phyloP scores from a whole-genome alignment of 345 rosid genomes.

The Noccaea caerulescens region DNA sequence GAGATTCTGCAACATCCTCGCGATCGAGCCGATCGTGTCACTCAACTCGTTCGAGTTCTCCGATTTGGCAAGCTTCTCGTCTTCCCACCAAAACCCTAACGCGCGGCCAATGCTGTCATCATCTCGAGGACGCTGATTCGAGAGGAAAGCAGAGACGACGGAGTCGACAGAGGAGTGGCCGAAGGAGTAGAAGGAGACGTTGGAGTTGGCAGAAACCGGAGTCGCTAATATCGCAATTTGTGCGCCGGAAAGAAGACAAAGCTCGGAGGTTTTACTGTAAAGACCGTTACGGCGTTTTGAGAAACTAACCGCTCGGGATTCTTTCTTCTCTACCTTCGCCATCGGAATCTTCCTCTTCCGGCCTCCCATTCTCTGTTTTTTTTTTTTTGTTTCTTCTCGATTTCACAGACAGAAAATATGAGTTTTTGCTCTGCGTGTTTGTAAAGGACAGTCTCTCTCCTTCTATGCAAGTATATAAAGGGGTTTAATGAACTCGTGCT shows the following conservation, averaged over 20 bases:
- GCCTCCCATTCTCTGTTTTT: conserved; percentile 26
- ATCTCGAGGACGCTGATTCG: neutral
- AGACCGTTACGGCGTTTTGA: conserved; percentile 36
- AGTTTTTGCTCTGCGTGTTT: too few species aligned
- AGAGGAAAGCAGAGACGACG: conserved; percentile 35
- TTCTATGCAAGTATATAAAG: neutral
- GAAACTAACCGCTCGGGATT: neutral
- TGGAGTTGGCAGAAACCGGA: conserved; percentile 23
- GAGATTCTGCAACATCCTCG: conserved; percentile 12
- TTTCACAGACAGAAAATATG: neutral
- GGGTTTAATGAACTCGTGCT: neutral
- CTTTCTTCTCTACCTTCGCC: conserved; percentile 4
- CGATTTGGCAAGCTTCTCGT: neutral
- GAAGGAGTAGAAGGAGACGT: conserved; percentile 24
- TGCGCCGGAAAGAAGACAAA: conserved; percentile 28
- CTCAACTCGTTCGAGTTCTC: neutral
- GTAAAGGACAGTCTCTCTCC: neutral
- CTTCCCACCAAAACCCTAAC: conserved; percentile 32
- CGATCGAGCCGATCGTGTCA: neutral
- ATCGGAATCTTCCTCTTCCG: conserved; percentile 10
- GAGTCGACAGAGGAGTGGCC: conserved; percentile 35
- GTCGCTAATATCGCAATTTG: conserved; percentile 22
- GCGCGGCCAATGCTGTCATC: neutral
- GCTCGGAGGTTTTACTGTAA: conserved; percentile 27
- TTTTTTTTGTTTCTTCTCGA: neutral